These are phyloP conservation scores for Suzukiozyma palmioleophila DNA, from an alignment of 1,139 yeast genomes.

Conservation along the genomic window DNA sequence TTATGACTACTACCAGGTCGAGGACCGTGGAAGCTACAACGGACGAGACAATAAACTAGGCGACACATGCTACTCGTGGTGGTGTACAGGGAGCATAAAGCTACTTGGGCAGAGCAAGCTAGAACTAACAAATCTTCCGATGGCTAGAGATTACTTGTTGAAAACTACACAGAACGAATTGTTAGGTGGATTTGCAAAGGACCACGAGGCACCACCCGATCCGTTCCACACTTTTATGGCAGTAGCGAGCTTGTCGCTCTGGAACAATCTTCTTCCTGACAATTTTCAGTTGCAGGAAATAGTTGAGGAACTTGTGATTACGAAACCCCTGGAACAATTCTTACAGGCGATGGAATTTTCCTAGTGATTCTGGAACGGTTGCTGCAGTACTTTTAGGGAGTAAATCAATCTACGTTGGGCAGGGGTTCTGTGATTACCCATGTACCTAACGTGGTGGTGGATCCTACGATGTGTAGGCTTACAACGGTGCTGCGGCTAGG, in stretches of 20 bases:
- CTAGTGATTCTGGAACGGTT: no score
- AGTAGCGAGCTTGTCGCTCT: conserved; percentile 50
- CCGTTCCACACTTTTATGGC: conserved; percentile 66
- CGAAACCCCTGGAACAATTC: conserved; percentile 17
- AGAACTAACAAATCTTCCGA: conserved; percentile 31
- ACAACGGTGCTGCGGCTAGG: no score
- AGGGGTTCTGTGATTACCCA: no score
- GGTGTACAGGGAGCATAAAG: conserved; percentile 67
- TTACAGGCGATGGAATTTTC: conserved; percentile 10
- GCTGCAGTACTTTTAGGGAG: no score
- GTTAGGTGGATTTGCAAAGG: conserved; percentile 83
- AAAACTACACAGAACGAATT: conserved; percentile 55
- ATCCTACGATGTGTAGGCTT: no score
- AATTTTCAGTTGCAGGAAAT: conserved; percentile 16
- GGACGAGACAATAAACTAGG: conserved; percentile 83
- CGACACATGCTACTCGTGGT: conserved; percentile 91
- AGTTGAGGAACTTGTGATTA: conserved; percentile 25
- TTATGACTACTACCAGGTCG: conserved; percentile 34
- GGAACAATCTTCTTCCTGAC: conserved; percentile 20
- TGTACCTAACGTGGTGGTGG: no score
- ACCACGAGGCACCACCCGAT: conserved; percentile 59
- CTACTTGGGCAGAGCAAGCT: conserved; percentile 27
- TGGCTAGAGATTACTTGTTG: conserved; percentile 47
- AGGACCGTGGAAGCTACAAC: conserved; percentile 76
- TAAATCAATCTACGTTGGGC: no score